phyloP scores from a whole-genome alignment of 2,329 filamentous ascomycete species.

The Pseudogymnoascus sp. region DNA sequence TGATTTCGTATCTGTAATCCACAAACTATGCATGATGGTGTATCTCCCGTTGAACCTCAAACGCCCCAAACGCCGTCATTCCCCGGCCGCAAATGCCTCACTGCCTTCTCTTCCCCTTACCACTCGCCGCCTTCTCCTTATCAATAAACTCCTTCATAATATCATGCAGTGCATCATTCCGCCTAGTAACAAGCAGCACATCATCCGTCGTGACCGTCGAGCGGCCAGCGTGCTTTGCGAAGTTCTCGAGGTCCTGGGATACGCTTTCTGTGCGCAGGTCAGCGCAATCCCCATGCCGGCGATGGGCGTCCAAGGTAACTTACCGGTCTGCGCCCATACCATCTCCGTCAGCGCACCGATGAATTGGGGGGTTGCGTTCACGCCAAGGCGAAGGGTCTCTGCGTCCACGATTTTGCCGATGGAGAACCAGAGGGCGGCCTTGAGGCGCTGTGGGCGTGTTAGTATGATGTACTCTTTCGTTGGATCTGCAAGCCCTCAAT shows the following conservation, averaged over 20 bases:
- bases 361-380: constrained; percentile 87
- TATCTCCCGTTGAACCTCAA: background rate
- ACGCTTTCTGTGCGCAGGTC: constrained; percentile 36
- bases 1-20: background rate
- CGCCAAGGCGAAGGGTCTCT: constrained; percentile 61
- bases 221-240: constrained; percentile 71
- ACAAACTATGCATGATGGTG: background rate
- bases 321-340: constrained; percentile 81
- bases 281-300: background rate
- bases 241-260: constrained; percentile 54
- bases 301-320: constrained; percentile 11
- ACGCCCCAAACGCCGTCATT: background rate
- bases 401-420: constrained; percentile 85
- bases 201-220: constrained; percentile 76
- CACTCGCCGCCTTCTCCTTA: constrained; percentile 41
- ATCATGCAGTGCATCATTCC: constrained; percentile 75
- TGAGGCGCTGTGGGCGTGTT: constrained; percentile 53
- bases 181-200: constrained; percentile 74
- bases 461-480: background rate
- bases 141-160: constrained; percentile 67
- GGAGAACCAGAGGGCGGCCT: constrained; percentile 75
- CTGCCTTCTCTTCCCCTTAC: constrained; percentile 12
- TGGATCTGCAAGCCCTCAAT: background rate
- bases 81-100: background rate
- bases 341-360: constrained; percentile 79